These are phyloP conservation scores for Huiozyma naganishii DNA, from an alignment of 805 yeast species.

Conservation along the genomic window DNA sequence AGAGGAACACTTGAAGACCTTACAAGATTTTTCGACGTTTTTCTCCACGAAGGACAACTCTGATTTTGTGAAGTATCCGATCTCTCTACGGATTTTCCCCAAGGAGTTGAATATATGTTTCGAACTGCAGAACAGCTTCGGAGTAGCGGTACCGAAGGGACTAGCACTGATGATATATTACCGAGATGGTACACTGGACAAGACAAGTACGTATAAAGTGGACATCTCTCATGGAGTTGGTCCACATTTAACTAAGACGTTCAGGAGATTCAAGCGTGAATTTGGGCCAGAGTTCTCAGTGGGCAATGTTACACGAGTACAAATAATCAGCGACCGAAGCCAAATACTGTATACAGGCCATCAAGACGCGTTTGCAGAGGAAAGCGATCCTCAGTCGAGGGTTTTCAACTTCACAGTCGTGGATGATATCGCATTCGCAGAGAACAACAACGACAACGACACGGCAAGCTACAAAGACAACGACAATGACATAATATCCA, in stretches of 20 bases:
- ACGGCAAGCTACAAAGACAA: neutral
- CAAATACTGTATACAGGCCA: neutral
- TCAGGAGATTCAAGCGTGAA: conserved; percentile 1
- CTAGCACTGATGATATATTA: neutral
- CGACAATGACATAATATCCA: conserved; percentile 3
- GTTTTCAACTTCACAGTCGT: neutral
- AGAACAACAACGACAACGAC: neutral
- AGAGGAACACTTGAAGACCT: neutral
- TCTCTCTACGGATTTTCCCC: neutral
- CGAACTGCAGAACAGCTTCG: conserved; percentile 1
- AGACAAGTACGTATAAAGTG: neutral
- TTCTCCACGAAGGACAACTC: neutral
- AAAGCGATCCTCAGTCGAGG: neutral
- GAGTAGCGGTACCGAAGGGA: neutral
- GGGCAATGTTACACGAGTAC: neutral
- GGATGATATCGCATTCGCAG: neutral
- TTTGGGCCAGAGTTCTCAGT: neutral
- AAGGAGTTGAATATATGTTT: conserved; percentile 3
- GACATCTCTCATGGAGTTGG: conserved; percentile 1
- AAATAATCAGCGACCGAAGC: neutral
- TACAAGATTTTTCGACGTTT: neutral
- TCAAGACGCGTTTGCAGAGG: neutral
- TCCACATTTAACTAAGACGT: conserved; percentile 1
- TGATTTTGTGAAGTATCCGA: neutral
- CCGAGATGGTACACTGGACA: neutral